Evolutionary conservation across 768 basidiomycete species (phyloP).

Genomic region (Cystobasidiopsis lactophilus): DNA sequence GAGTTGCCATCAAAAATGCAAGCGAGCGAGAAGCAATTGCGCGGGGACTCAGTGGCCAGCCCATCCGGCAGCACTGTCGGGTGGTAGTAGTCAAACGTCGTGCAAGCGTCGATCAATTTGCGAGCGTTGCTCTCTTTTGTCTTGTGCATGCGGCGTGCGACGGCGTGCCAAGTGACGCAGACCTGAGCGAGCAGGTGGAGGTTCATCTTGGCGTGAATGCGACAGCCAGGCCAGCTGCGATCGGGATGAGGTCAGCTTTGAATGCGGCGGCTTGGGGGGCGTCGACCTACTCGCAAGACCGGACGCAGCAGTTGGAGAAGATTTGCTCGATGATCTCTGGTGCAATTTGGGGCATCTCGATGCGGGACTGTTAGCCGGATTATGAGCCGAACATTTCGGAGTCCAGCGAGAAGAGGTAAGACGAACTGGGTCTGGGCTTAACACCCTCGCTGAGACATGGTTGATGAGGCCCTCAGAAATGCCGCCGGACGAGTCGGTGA

Average conservation of each 20-base stretch:
- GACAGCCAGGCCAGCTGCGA: too few species aligned
- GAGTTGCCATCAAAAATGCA: not conserved
- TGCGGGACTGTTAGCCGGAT: too few species aligned
- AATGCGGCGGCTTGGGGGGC: not conserved
- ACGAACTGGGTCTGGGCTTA: not conserved
- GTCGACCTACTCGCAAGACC: not conserved
- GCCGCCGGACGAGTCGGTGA: not conserved
- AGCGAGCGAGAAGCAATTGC: not conserved
- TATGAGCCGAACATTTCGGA: too few species aligned
- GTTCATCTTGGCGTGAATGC: not conserved
- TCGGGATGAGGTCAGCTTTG: too few species aligned
- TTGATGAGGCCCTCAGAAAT: not conserved
- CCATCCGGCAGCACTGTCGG: not conserved
- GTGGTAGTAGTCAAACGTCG: not conserved
- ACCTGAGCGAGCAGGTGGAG: not conserved
- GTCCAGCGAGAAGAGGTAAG: too few species aligned
- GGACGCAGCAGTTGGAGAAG: not conserved
- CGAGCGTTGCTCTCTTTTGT: not conserved
- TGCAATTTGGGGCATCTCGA: not conserved
- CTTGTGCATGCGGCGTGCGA: not conserved
- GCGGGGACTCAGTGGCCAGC: not conserved
- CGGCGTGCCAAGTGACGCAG: not conserved
- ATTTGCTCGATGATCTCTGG: not conserved
- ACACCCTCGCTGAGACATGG: not conserved
- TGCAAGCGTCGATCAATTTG: not conserved